These are phyloP conservation scores for Acidiella bohemica DNA, from an alignment of 495 filamentous ascomycete species.

Conservation along the genomic window DNA sequence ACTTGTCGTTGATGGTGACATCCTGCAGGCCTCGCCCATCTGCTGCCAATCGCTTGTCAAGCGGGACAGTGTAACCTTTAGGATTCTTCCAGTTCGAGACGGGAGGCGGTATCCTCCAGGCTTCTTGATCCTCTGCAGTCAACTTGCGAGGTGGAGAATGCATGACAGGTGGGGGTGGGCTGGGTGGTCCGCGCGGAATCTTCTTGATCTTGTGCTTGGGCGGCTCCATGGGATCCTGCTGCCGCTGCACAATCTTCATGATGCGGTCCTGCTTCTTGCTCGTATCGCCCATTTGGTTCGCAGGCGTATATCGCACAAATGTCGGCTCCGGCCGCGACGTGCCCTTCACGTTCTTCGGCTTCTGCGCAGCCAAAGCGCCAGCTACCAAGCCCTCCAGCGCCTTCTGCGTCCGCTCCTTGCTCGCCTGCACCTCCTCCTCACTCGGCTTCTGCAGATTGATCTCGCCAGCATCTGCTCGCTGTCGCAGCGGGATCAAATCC, in stretches of 20 bases:
- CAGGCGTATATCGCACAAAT: conserved; percentile 89
- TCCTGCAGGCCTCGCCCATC: conserved; percentile 88
- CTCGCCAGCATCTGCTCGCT: conserved; percentile 87
- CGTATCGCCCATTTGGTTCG: conserved; percentile 92
- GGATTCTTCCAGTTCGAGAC: conserved; percentile 99
- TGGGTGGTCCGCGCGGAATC: conserved; percentile 87
- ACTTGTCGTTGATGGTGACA: conserved; percentile 97
- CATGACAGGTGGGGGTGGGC: conserved; percentile 85
- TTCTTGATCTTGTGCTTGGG: conserved; percentile 98
- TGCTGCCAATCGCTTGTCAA: conserved; percentile 94
- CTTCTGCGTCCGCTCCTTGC: conserved; percentile 76
- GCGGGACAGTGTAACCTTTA: conserved; percentile 90
- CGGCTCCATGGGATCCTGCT: conserved; percentile 94
- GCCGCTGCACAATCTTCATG: conserved; percentile 93
- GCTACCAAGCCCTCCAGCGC: conserved; percentile 70
- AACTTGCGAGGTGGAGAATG: conserved; percentile 90
- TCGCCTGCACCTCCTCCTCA: conserved; percentile 65
- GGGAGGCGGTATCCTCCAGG: conserved; percentile 88
- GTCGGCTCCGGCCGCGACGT: conserved; percentile 69
- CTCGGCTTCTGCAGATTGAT: conserved; percentile 78
- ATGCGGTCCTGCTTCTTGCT: conserved; percentile 83
- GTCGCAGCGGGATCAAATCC: conserved; percentile 86
- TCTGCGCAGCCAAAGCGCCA: conserved; percentile 80
- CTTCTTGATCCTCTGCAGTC: conserved; percentile 93
- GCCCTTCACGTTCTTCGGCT: conserved; percentile 84